Conservation (phyloP, 441 rosid genomes). For the Metrosideros polymorpha region DNA sequence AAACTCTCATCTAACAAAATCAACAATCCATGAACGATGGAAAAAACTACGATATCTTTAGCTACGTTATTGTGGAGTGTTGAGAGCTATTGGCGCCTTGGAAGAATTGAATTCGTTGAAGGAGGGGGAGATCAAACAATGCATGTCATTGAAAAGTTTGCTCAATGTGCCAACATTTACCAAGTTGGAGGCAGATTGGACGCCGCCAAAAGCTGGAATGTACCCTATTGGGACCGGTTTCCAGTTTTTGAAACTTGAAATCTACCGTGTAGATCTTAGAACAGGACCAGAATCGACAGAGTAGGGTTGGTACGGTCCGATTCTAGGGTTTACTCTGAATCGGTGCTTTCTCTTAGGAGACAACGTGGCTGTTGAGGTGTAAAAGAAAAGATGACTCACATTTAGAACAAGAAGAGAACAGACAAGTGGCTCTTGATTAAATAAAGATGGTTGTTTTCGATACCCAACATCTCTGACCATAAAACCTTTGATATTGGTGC, state of each 20-base stretch:
- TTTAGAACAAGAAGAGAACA: too few relatives aligned
- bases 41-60: not conserved
- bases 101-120: not conserved
- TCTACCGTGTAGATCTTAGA: rapidly evolving
- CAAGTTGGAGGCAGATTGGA: not conserved
- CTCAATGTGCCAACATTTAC: not conserved
- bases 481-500: too few relatives aligned
- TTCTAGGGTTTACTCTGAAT: not conserved
- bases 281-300: rapidly evolving
- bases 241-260: rapidly evolving
- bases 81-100: rapidly evolving
- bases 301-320: not conserved
- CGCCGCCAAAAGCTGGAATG: not conserved
- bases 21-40: too few relatives aligned
- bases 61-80: rapidly evolving
- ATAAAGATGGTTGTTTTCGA: too few relatives aligned
- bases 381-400: too few relatives aligned
- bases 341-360: too few relatives aligned
- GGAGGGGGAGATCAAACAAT: not conserved
- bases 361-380: too few relatives aligned
- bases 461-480: too few relatives aligned
- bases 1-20: too few relatives aligned
- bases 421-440: too few relatives aligned
- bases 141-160: not conserved
- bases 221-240: not conserved